Evolutionary conservation across 2,329 filamentous ascomycete genomes (phyloP).

Genomic region (Xylariaceae sp.): DNA sequence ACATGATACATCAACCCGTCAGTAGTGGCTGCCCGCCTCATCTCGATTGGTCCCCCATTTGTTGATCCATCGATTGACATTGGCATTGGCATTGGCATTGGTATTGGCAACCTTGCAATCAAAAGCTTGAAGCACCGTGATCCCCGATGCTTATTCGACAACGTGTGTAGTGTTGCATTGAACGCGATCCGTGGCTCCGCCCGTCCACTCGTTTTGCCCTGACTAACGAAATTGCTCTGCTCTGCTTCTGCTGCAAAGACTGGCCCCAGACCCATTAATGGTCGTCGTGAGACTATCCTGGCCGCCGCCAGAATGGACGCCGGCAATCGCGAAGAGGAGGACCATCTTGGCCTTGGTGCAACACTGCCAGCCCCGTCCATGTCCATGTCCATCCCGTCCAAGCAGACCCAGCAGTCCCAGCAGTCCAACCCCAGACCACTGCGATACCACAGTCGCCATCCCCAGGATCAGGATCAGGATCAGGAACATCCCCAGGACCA

Average conservation of each 20-base stretch:
- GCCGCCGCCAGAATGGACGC: conserved; percentile 43
- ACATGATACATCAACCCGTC: conserved; percentile 8
- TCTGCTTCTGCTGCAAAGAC: too few relatives aligned
- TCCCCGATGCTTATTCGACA: conserved; percentile 22
- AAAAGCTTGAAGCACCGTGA: conserved; percentile 20
- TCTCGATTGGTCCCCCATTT: conserved; percentile 23
- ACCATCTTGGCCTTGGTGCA: conserved; percentile 31
- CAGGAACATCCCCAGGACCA: conserved; percentile 6
- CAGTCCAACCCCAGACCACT: conserved; percentile 24
- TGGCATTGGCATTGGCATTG: conserved; percentile 16
- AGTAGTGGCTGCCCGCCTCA: conserved; percentile 12
- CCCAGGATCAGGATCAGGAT: conserved; percentile 15
- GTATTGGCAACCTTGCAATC: conserved; percentile 8
- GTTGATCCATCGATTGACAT: conserved; percentile 26
- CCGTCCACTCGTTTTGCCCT: conserved; percentile 21
- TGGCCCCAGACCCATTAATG: conserved; percentile 19
- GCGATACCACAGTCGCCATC: conserved; percentile 29
- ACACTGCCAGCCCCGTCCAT: conserved; percentile 31
- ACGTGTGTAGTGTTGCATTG: conserved; percentile 20
- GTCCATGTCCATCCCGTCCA: too few relatives aligned
- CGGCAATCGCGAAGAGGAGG: conserved; percentile 42
- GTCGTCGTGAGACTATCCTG: conserved; percentile 36
- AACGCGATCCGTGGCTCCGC: conserved; percentile 22
- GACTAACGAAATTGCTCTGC: conserved; percentile 18
- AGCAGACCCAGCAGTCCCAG: too few relatives aligned